These are phyloP conservation scores for Lactifluus volemus DNA, from an alignment of 768 basidiomycete genomes.

Conservation along the genomic window DNA sequence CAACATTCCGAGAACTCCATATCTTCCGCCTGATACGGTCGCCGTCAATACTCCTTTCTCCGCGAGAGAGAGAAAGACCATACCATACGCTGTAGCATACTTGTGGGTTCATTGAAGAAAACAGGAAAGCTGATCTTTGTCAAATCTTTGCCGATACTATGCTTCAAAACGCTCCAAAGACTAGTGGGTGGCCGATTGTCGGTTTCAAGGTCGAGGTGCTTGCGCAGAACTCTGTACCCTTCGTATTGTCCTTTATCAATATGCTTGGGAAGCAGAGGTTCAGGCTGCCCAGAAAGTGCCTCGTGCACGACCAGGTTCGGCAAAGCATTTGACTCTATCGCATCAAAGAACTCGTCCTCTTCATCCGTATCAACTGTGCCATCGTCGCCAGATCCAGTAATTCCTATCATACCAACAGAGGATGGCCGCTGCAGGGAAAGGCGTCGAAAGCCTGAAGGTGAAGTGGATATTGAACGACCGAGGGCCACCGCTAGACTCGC, in stretches of 20 bases:
- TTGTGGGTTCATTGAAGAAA: conserved; percentile 89
- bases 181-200: conserved; percentile 85
- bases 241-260: conserved; percentile 43
- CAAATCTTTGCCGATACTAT: conserved; percentile 92
- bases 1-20: conserved; percentile 95
- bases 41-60: conserved; percentile 1
- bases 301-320: conserved; percentile 68
- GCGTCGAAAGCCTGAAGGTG: background rate
- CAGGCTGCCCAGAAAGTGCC: conserved; percentile 42
- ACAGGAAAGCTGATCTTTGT: conserved; percentile 95
- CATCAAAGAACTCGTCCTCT: conserved; percentile 97
- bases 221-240: conserved; percentile 60
- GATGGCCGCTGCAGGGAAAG: conserved; percentile 8
- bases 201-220: conserved; percentile 47
- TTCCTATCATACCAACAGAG: background rate
- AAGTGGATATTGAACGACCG: conserved; percentile 3
- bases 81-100: conserved; percentile 94
- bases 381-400: conserved; percentile 21
- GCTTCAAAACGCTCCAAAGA: conserved; percentile 92
- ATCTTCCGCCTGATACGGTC: conserved; percentile 61
- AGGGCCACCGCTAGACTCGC: background rate
- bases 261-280: conserved; percentile 27
- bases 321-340: conserved; percentile 75
- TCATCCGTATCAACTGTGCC: conserved; percentile 51
- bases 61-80: background rate